These are phyloP conservation scores for Colletotrichum liaoningense DNA, from an alignment of 2,329 filamentous ascomycete species.

Conservation along the genomic window DNA sequence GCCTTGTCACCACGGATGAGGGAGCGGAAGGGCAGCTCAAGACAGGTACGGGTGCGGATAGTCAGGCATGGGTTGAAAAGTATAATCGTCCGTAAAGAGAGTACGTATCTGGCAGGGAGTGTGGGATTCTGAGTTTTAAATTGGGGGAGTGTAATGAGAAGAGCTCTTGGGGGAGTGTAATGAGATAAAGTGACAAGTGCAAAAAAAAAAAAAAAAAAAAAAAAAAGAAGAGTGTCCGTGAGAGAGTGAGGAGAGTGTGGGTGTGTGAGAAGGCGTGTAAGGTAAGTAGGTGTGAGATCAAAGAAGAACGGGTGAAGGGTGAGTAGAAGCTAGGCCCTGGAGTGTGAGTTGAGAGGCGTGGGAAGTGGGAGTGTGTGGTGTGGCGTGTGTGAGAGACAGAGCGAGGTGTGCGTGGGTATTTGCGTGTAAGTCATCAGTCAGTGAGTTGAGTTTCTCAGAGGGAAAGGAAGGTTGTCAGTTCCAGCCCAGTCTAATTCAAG, in stretches of 20 bases:
- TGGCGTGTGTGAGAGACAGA: conserved; percentile 36
- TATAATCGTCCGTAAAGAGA: conserved; percentile 26
- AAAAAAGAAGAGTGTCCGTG: not conserved
- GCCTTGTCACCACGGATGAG: conserved; percentile 25
- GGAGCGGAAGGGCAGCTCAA: conserved; percentile 24
- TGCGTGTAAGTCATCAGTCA: conserved; percentile 27
- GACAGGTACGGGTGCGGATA: conserved; percentile 33
- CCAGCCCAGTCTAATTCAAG: conserved; percentile 23
- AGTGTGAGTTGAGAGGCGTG: conserved; percentile 10
- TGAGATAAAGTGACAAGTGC: conserved; percentile 21
- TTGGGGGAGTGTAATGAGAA: not conserved
- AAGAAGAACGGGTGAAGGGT: not conserved
- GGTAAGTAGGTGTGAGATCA: conserved; percentile 12
- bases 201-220: not conserved
- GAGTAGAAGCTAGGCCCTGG: not conserved
- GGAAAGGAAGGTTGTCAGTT: conserved; percentile 29
- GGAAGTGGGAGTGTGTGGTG: conserved; percentile 31
- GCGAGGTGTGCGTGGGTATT: conserved; percentile 38
- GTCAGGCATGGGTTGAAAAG: conserved; percentile 32
- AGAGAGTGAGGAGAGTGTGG: not conserved
- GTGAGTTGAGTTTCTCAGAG: not conserved
- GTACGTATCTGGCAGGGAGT: conserved; percentile 26
- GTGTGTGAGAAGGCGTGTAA: conserved; percentile 8
- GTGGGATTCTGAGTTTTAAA: conserved; percentile 12
- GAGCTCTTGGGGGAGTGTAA: conserved; percentile 11